Percentiles rank a stretch among this genome's conserved stretches.
These are phyloP conservation scores for Penicillium sp. DNA, from an alignment of 2,329 filamentous ascomycete species.

Conservation along the genomic window DNA sequence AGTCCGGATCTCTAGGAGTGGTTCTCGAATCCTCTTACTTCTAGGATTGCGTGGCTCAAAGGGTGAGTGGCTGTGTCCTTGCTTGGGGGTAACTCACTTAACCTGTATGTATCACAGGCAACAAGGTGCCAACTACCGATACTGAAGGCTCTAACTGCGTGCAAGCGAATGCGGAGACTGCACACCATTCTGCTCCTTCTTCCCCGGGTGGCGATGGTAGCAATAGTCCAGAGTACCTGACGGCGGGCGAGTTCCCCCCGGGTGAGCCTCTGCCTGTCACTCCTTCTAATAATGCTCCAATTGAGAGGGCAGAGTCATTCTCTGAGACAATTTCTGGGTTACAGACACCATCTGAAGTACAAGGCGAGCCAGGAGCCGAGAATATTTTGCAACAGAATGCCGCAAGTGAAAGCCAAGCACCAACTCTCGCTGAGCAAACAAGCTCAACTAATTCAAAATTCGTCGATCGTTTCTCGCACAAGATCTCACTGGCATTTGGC, in stretches of 20 bases:
- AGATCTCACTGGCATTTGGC: slow-evolving; percentile 42
- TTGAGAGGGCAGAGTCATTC: not conserved
- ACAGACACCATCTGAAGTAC: not conserved
- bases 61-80: slow-evolving; percentile 19
- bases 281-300: not conserved
- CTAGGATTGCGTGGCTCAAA: slow-evolving; percentile 33
- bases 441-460: slow-evolving; percentile 32
- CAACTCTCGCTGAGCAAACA: slow-evolving; percentile 10
- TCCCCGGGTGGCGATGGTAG: slow-evolving; percentile 1
- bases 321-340: slow-evolving; percentile 1
- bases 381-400: not conserved
- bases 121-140: slow-evolving; percentile 16
- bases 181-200: not conserved
- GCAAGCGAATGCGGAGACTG: slow-evolving; percentile 1
- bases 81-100: not conserved
- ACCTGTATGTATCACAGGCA: slow-evolving; percentile 5
- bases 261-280: slow-evolving; percentile 7
- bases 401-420: not conserved
- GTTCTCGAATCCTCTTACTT: slow-evolving; percentile 41
- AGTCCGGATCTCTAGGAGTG: slow-evolving; percentile 35
- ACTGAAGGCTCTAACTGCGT: slow-evolving; percentile 11
- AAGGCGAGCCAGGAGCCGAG: not conserved
- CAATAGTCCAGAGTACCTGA: not conserved
- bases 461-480: slow-evolving; percentile 38
- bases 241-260: slow-evolving; percentile 1